Evolutionary conservation across 129 eudicot species (phyloP), one percentile per base, ranked within the genome.

Genomic region (Mikania micrantha): DNA sequence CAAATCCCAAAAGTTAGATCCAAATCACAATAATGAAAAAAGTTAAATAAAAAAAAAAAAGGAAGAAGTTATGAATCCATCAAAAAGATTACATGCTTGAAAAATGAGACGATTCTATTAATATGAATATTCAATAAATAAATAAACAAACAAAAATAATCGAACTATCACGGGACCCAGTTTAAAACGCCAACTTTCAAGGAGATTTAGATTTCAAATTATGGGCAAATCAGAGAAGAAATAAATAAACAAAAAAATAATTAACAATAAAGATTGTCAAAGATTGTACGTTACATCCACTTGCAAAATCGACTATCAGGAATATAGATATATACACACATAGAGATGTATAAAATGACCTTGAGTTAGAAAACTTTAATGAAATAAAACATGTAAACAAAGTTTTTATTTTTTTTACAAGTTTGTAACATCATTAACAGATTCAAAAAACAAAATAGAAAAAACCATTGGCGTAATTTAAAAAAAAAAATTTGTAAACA

Each of bases 131-230:
- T 32, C 36, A 32, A 32, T 42, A 45, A n/a, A 77, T 53, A 41
- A 64, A 62, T 72, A 40, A 70, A 77, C 47, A 41, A 77, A 77
- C 62, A 77, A n/a, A n/a, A n/a, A n/a, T n/a, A n/a, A n/a, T n/a
- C n/a, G n/a, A n/a, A n/a, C n/a, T n/a, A n/a, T n/a, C n/a, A n/a
- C n/a, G n/a, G n/a, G 9, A 67, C 49, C 64, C 64, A 40, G 19
- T 64, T 60, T 44, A 50, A 62, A 70, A 78, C 39, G 67, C 60
- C 54, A 70, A 64, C 2, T 36, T 45, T 27, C 49, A 22, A 59
- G 27, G 36, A 48, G 36, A 53, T 42, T 52, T 52, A 58, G 79
- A 69, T 76, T 70, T 77, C 66, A 54, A 73, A 42, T 35, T 13
- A 50, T 52, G 21, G 58, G 12, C 7, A 22, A 52, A 34, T 57